A percentile compares a stretch with the other conserved stretches of the same genome.
Conservation (phyloP, 371 early-diverging fungal species). For the Zancudomyces culisetae region DNA sequence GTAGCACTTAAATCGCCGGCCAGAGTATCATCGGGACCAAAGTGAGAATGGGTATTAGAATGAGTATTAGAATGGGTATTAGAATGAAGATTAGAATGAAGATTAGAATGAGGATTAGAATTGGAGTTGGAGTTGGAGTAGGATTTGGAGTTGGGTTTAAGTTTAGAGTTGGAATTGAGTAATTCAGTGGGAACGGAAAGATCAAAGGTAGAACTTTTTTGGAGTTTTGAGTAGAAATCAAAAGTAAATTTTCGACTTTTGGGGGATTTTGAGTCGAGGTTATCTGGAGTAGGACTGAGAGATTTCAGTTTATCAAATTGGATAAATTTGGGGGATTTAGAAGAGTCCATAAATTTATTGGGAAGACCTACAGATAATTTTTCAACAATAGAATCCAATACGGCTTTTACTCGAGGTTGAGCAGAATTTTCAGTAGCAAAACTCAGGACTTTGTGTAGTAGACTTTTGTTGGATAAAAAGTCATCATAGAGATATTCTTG, state of each 20-base stretch:
- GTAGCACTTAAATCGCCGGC: not conserved
- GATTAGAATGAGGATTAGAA: no score
- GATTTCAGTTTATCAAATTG: not conserved
- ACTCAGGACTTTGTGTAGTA: not conserved
- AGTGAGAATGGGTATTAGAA: not conserved
- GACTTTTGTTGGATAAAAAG: not conserved
- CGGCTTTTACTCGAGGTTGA: not conserved
- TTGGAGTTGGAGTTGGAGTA: no score
- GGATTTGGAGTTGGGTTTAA: no score
- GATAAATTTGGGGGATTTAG: not conserved
- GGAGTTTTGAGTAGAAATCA: no score
- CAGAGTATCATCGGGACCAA: not conserved
- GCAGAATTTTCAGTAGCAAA: not conserved
- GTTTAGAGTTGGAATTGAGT: no score
- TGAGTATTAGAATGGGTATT: not conserved
- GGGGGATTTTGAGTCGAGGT: not conserved
- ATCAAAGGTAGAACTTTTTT: no score
- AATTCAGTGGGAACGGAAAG: no score
- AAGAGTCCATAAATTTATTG: not conserved
- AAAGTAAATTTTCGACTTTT: not conserved
- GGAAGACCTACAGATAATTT: not conserved
- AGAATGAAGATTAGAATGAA: no score
- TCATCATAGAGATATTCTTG: not conserved
- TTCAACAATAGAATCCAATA: not conserved
- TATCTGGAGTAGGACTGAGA: not conserved